Base-by-base conservation (phyloP, 2,329 filamentous ascomycete genomes). In the Pezizomycotina sp. region DNA sequence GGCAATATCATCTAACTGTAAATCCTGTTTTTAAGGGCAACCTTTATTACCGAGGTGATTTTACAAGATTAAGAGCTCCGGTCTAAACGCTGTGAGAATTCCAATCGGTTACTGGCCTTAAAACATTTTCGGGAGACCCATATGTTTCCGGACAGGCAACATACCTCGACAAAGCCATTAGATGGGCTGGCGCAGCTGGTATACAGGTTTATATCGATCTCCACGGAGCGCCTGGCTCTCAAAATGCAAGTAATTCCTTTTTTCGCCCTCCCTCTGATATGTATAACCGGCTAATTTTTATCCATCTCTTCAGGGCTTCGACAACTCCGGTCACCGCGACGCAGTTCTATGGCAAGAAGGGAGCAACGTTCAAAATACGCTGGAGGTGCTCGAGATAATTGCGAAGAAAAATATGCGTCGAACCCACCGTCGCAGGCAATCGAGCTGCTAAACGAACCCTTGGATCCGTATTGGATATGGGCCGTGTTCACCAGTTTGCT, bases 131-230 rank as follows among this genome's bases (percentile, higher is more conserved):
- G 5, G 65, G 62, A 5, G 69, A 74, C 34, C 70, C 70, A 12
- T 76, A 70, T 47, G 66, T 76, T 4, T 61, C 70, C 49, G 72
- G 72, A 24, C 71, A 74, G 43, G 61, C 74, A 28, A 55, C 63
- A 10, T 62, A 64, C 48, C 59, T 77, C 6, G 68, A 71, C 39
- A 51, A 63, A 43, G 66, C 71, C 15, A 60, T 75, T 36, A 54
- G 58, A 42, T 73, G 74, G 68, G 74, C 74, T 7, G 56, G 63
- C 39, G 56, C 52, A 27, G 60, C 65, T 27, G 66, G 68, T 3
- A 52, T 78, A 31, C 74, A 74, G 50, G 68, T 77, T 26, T 65
- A 75, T 56, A 63, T 79, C 48, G 74, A 79, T 52, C 56, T 78
- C 14, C 74, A 79, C 50, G 74, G 73, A 34, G 50, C 48, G 8